A percentile compares a stretch with the other conserved stretches of the same genome.
These are phyloP conservation scores for Cyberlindnera misumaiensis DNA, from an alignment of 805 yeast genomes.

Conservation along the genomic window DNA sequence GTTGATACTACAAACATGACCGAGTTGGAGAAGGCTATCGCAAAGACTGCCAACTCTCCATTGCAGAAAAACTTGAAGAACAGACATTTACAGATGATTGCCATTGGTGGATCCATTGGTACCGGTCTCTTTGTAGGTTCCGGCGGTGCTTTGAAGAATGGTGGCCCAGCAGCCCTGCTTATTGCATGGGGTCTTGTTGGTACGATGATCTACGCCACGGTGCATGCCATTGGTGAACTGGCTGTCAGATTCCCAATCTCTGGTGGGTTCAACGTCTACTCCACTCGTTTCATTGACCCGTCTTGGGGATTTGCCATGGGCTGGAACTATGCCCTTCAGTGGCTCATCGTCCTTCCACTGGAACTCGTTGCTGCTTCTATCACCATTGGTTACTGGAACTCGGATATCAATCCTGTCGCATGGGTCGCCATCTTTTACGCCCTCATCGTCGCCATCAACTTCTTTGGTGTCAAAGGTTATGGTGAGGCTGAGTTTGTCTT, in stretches of 20 bases:
- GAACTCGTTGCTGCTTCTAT: constrained; percentile 50
- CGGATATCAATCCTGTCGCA: constrained; percentile 37
- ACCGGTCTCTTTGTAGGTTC: constrained; percentile 77
- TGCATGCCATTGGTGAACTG: constrained; percentile 53
- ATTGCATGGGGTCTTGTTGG: constrained; percentile 45
- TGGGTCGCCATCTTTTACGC: constrained; percentile 45
- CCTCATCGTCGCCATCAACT: constrained; percentile 37
- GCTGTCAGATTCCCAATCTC: constrained; percentile 63
- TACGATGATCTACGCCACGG: constrained; percentile 40
- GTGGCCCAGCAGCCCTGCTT: constrained; percentile 50
- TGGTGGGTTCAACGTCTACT: constrained; percentile 56
- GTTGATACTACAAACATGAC: constrained; percentile 23
- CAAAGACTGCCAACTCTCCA: constrained; percentile 18
- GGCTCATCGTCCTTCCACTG: constrained; percentile 42
- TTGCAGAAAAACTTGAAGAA: constrained; percentile 31
- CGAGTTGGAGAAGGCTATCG: constrained; percentile 40
- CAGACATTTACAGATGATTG: constrained; percentile 73
- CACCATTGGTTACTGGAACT: constrained; percentile 45
- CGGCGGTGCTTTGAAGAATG: constrained; percentile 49
- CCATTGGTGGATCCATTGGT: constrained; percentile 78
- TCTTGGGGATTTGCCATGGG: constrained; percentile 60
- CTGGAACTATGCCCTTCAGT: constrained; percentile 48
- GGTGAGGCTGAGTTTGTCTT: constrained; percentile 49
- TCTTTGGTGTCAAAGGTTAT: constrained; percentile 47
- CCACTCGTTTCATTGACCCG: constrained; percentile 48